Percentiles rank a stretch among this genome's conserved stretches.
Evolutionary conservation across 2,329 filamentous ascomycete species (phyloP).

Genomic region (Tolypocladium album): DNA sequence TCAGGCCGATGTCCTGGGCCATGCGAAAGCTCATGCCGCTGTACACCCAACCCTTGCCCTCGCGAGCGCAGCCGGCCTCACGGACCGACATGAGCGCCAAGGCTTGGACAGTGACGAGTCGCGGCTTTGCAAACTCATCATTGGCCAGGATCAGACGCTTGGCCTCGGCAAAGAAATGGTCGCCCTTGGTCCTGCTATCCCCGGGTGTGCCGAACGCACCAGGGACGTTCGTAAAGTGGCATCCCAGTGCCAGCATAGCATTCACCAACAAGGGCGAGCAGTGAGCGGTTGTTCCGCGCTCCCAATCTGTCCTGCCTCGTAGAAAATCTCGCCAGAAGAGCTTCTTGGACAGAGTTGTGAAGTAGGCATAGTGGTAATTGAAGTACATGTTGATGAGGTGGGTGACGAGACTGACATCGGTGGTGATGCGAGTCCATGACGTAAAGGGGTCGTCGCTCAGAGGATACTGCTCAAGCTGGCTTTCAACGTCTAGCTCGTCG

Average conservation of each 20-base stretch:
- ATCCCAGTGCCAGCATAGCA: constrained; percentile 84
- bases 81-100: constrained; percentile 91
- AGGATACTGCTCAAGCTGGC: constrained; percentile 32
- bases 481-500: constrained; percentile 26
- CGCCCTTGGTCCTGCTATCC: constrained; percentile 77
- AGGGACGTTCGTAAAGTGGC: constrained; percentile 75
- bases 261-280: constrained; percentile 89
- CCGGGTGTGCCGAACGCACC: constrained; percentile 61
- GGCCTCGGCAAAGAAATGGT: constrained; percentile 92
- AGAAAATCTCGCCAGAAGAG: constrained; percentile 82
- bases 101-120: constrained; percentile 83
- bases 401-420: constrained; percentile 65
- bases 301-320: constrained; percentile 50
- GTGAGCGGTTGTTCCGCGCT: constrained; percentile 51
- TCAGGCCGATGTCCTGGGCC: constrained; percentile 88
- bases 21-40: constrained; percentile 98
- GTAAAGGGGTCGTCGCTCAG: constrained; percentile 58
- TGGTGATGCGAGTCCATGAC: constrained; percentile 81
- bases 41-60: constrained; percentile 96
- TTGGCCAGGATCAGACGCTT: constrained; percentile 83
- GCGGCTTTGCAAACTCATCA: constrained; percentile 85
- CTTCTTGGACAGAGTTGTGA: constrained; percentile 77
- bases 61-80: constrained; percentile 86
- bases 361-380: constrained; percentile 95
- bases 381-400: constrained; percentile 98